Evolutionary conservation across 2,329 filamentous ascomycete genomes (phyloP), one percentile per base, ranked within the genome.

Genomic region (Verticillium nubilum): DNA sequence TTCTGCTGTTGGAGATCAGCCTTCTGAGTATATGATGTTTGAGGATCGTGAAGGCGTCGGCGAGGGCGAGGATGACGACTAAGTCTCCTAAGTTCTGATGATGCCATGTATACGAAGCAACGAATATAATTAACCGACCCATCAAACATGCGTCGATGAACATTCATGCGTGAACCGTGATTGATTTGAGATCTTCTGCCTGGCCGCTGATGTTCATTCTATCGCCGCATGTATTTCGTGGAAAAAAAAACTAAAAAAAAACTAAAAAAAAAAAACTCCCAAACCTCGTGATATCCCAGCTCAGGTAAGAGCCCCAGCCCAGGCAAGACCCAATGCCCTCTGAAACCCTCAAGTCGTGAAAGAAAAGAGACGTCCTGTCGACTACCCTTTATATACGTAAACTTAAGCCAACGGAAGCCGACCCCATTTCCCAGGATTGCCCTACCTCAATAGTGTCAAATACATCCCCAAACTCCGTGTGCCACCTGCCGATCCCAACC

Each of bases 21-120:
- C 64, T 10, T 57, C 63, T 27, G 73, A 82, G 52, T 97, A 95
- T 67, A 87, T 97, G 83, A 78, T 82, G 23, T 97, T 97, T 70
- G 83, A 88, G 55, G 90, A 95, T 61, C 82, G 91, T 26, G 87
- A 92, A 69, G 81, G 79, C 15, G 76, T 77, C 28, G 77, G 74
- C 61, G 83, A 83, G 31, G 86, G 90, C 59, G 62, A 83, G 31
- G 86, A 90, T 58, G 62, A 63, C 5, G 37, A 57, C 19, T 31
- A 13, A 50, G n/a, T 10, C 19, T n/a, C 2, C n/a, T 23, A 19
- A 10, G 19, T 25, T 19, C 4, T 2, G 82, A 85, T 37, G 80
- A 84, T 58, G 72, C 78, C 55, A 25, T 54, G 58, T 58, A 62
- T 47, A 65, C 59, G 50, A 63, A 64, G 50, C 58, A 65, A 66